phyloP scores from a whole-genome alignment of 495 filamentous ascomycete genomes.

The Collariella sp. region DNA sequence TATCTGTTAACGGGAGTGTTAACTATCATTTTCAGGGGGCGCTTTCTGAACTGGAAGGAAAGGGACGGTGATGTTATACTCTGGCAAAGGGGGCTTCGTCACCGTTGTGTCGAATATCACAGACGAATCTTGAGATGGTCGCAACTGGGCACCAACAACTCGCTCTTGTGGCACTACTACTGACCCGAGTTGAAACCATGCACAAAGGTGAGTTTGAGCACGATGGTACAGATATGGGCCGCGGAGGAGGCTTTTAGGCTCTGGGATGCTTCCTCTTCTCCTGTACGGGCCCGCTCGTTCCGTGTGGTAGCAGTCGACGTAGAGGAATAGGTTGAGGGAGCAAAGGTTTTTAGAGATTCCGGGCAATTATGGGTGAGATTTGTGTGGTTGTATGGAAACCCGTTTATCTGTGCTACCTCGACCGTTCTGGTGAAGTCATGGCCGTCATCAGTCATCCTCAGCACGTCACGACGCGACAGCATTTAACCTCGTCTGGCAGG shows the following conservation, averaged over 20 bases:
- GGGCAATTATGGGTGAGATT: too few relatives aligned
- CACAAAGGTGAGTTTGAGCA: not conserved
- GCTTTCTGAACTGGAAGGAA: not conserved
- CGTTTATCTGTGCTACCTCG: not conserved
- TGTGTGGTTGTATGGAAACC: not conserved
- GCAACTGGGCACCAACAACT: not conserved
- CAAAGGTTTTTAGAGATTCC: not conserved
- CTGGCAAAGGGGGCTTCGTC: not conserved
- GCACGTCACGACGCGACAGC: not conserved
- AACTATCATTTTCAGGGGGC: not conserved
- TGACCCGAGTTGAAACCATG: not conserved
- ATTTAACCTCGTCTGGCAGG: not conserved
- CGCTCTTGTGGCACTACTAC: not conserved
- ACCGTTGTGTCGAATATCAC: not conserved
- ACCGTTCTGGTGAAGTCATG: not conserved
- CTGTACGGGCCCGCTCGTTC: not conserved
- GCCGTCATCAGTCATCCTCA: not conserved
- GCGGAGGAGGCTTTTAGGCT: not conserved
- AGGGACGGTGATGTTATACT: not conserved
- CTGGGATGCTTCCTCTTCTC: not conserved
- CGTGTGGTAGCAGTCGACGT: not conserved
- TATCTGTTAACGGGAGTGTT: not conserved
- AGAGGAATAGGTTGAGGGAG: not conserved
- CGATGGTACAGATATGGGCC: not conserved
- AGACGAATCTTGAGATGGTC: not conserved